Base-by-base conservation (phyloP, 1,139 yeast genomes). In the Candida tetrigidarum region DNA sequence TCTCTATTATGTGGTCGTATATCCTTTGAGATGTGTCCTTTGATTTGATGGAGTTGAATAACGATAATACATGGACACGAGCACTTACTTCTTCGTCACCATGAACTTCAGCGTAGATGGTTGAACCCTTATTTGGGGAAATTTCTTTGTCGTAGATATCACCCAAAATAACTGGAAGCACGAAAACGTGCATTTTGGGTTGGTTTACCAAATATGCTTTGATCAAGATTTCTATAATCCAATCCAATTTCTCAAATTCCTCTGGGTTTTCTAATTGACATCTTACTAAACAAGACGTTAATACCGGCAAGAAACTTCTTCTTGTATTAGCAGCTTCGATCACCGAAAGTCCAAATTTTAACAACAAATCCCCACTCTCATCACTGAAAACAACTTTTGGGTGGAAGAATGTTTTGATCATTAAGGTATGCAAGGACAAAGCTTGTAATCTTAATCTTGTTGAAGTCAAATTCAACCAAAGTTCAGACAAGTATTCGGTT, bases 401-500 rank as follows among this genome's bases (percentile, higher is more conserved):
- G 36, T 60, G 55, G 26, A 58, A 74, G 3, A 84, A 46, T 0
- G 81, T 57, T 12, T 74, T 67, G 22, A 90, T 81, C 26, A 86
- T 69, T 0, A 60, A 50, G 14, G 79, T 57, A 51, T 90, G 97
- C 33, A 89, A 68, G 9, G 72, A 74, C 46, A 83, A 78, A 53
- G 89, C 95, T 45, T 78, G 78, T 44, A 89, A 70, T 38, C 84
- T 79, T 37, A 90, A 68, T 45, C 96, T 70, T 9, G 83, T 84
- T 1, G 78, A 73, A n/a, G 73, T 72, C 18, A 89, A 57, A 20
- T 74, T 75, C 5, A 66, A 66, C 95, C 96, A 88, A 16, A 85
- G 67, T 0, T 62, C 60, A 2, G 63, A 55, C 27, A 78, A 51
- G 22, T 75, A 64, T 3, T 62, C 60, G 7, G 69, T 59, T 36